Base-by-base conservation (phyloP, 2,329 filamentous ascomycete species). In the Neofusicoccum cordaticola region DNA sequence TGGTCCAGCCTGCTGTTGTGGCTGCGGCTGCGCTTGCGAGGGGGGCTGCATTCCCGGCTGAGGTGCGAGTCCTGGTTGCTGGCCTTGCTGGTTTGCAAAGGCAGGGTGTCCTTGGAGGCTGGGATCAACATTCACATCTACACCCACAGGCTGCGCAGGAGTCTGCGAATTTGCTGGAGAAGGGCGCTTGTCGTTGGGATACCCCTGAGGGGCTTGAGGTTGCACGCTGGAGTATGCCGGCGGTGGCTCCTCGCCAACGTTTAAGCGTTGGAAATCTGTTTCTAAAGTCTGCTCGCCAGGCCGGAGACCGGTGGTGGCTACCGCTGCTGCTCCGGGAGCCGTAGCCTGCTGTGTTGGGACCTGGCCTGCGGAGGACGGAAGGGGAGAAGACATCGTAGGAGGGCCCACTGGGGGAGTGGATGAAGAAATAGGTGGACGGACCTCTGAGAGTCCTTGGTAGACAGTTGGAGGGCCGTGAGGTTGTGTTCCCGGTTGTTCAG, bases 181-280 rank as follows among this genome's bases (percentile, higher is more conserved):
- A 81, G 71, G 87, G 51, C 76, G 86, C 75, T 97, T 97, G 73
- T 97, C 93, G 68, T 86, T 88, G 0, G 92, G 89, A 76, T 93
- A 95, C 11, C 79, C 77, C 65, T 78, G 88, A 71, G 76, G 82
- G 72, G 81, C 66, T 22, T 68, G 61, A 35, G 76, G 74, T 17
- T 74, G 76, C 35, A 96, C 86, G 71, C 89, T 95, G 9, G 92
- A 95, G 77, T 99, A 99, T 5, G 95, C 94, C n/a, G 95, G 95
- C 19, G 95, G 95, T 13, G 94, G 93, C 62, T 92, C 93, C 22
- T 92, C 90, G 35, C 88, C 85, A 69, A 92, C 84, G 69, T 92
- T 88, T 84, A 97, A 85, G 17, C 92, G 88, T 69, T 92, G 88
- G 74, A 97, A 90, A 70, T 97, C 93, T 70, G 93, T 89, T 72